phyloP scores from a whole-genome alignment of 116 monocot genomes.

The Dioscorea cayenensis region DNA sequence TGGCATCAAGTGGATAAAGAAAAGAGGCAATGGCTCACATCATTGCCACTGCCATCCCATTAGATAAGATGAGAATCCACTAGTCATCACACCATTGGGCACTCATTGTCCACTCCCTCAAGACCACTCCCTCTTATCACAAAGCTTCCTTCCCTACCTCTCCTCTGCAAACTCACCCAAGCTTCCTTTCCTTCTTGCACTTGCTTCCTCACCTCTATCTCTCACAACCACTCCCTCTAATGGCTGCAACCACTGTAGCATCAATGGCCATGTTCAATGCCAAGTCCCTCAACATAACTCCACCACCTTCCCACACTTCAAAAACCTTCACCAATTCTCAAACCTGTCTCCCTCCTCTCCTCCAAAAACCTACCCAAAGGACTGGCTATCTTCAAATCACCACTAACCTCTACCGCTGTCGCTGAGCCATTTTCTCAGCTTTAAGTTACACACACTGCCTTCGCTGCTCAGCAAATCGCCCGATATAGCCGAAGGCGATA shows the following conservation, averaged over 20 bases:
- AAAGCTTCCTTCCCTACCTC: no score
- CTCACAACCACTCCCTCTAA: background rate
- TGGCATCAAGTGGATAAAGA: no score
- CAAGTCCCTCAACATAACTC: constrained; percentile 31
- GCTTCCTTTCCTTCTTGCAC: no score
- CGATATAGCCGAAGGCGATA: constrained; percentile 48
- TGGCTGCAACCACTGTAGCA: constrained; percentile 25
- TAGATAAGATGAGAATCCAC: no score
- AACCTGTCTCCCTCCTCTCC: constrained; percentile 44
- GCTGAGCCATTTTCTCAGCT: constrained; percentile 44
- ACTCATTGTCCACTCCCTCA: no score
- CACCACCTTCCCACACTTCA: constrained; percentile 6
- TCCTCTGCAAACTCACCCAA: no score
- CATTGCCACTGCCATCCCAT: no score
- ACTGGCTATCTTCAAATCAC: constrained; percentile 8
- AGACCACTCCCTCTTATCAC: no score
- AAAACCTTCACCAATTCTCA: constrained; percentile 10
- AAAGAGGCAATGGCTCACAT: no score
- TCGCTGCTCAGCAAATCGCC: constrained; percentile 55
- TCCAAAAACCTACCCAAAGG: constrained; percentile 32
- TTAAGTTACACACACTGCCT: constrained; percentile 34
- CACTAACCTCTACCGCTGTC: constrained; percentile 20
- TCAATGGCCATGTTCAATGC: constrained; percentile 48
- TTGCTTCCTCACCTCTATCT: no score
- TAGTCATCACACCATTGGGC: no score